Base-by-base conservation (phyloP, 805 yeast species). In the Saccharomyces eubayanus region DNA sequence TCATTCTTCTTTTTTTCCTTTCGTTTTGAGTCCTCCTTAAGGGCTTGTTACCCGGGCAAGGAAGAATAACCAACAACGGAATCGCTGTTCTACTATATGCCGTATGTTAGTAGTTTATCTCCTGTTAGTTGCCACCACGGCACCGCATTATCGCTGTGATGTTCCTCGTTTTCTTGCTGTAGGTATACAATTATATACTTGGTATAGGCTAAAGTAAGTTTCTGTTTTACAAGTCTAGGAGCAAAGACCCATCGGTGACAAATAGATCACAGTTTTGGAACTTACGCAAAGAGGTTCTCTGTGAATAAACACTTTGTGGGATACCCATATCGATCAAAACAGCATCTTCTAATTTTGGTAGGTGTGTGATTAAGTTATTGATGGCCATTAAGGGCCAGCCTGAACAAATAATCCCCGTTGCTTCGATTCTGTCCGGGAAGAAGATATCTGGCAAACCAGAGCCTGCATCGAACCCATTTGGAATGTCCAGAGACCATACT, bases 391-490 rank as follows among this genome's bases (percentile, higher is more conserved):
- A 67, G 2, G 96, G 95, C 57, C 89, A 71, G 1, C 94, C 96
- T 61, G 84, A 71, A 36, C 91, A 83, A 3, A 84, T 77, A 40
- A 88, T 77, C 71, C 83, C 82, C 55, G 77, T 77, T 53, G 86
- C 72, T n/a, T 65, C 62, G 41, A 66, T 72, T 16, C 43, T 36
- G 24, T 36, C 43, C 3, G 43, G 11, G 12, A 36, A 36, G 24
- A 36, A 36, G 4, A 36, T 16, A 27, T 64, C 64, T 21, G 64
- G 61, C 20, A 64, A 51, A 6, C 96, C 97, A 0, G 95, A 81
- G 4, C 94, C 88, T 6, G 90, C 84, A 63, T 88, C 96, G 45
- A 85, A 73, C 4, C 96, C 96, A 0, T 90, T 79, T 4, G 96
- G 91, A 28, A 87, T 79, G 63, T 89, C 96, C 28, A 90, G 65